Evolutionary conservation across 495 filamentous ascomycete genomes (phyloP).

Genomic region (Pseudevernia furfuracea): DNA sequence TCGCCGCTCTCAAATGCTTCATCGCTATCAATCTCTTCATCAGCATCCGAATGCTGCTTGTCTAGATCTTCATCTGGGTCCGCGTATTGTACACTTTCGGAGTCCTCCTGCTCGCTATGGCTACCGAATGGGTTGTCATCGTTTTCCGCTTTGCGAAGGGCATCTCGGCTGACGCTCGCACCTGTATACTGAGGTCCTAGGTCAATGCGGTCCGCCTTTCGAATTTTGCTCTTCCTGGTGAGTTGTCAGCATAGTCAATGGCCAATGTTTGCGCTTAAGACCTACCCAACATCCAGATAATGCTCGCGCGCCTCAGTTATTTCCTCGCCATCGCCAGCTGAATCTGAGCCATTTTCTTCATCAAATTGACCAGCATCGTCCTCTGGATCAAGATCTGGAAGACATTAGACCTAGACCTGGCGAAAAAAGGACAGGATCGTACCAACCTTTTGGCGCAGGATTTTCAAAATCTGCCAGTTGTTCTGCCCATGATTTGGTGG

Average conservation of each 20-base stretch:
- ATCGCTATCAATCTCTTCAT: conserved; percentile 55
- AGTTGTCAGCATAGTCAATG: neutral
- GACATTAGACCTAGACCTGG: neutral
- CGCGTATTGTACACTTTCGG: conserved; percentile 37
- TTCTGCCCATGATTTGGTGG: conserved; percentile 46
- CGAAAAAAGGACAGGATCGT: neutral
- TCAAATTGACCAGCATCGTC: conserved; percentile 49
- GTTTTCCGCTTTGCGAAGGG: conserved; percentile 42
- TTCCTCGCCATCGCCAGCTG: conserved; percentile 29
- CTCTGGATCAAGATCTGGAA: conserved; percentile 82
- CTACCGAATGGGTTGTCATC: conserved; percentile 33
- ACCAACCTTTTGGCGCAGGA: conserved; percentile 52
- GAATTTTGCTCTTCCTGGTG: conserved; percentile 72
- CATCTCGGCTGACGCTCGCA: conserved; percentile 65
- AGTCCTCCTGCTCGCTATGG: conserved; percentile 28
- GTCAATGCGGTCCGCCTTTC: conserved; percentile 55
- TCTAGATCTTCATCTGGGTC: conserved; percentile 30
- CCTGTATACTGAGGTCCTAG: conserved; percentile 81
- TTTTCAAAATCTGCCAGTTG: conserved; percentile 59
- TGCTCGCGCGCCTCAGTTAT: conserved; percentile 64
- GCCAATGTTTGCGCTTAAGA: neutral
- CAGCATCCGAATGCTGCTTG: conserved; percentile 31
- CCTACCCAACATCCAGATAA: conserved; percentile 72
- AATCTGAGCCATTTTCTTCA: conserved; percentile 46
- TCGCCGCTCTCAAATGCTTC: conserved; percentile 54